A percentile compares a stretch with the other conserved stretches of the same genome.
phyloP scores from a whole-genome alignment of 2,329 filamentous ascomycete species.

The Aspergillus pseudonomiae region DNA sequence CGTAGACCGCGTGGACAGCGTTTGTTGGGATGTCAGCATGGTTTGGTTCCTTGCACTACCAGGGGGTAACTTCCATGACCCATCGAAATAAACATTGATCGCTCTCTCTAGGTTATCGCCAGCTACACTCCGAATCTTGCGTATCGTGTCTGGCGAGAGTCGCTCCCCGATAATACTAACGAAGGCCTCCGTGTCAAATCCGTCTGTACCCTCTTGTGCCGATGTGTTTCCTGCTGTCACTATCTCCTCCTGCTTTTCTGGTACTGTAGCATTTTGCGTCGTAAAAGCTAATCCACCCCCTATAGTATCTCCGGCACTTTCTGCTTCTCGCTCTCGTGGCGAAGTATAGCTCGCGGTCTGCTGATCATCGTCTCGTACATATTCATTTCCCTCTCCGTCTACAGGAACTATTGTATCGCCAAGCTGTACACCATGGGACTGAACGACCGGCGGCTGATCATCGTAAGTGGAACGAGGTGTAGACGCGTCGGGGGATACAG shows the following conservation, averaged over 20 bases:
- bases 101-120: conserved; percentile 61
- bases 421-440: background rate
- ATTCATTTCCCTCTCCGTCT: background rate
- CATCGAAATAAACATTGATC: conserved; percentile 67
- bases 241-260: background rate
- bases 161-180: conserved; percentile 60
- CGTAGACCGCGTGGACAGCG: conserved; percentile 9
- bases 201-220: conserved; percentile 23
- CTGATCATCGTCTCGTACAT: background rate
- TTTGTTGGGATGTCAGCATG: conserved; percentile 11
- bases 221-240: conserved; percentile 4
- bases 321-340: background rate
- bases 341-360: background rate
- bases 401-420: background rate
- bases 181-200: conserved; percentile 60
- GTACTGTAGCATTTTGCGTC: background rate
- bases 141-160: conserved; percentile 48
- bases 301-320: background rate
- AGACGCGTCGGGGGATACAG: conserved; percentile 23
- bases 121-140: conserved; percentile 53
- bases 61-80: conserved; percentile 57
- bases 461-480: conserved; percentile 9
- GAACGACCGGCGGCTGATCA: background rate
- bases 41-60: conserved; percentile 15
- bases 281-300: background rate